Evolutionary conservation across 148 eudicot genomes (phyloP).

Genomic region (Spergularia bocconei): DNA sequence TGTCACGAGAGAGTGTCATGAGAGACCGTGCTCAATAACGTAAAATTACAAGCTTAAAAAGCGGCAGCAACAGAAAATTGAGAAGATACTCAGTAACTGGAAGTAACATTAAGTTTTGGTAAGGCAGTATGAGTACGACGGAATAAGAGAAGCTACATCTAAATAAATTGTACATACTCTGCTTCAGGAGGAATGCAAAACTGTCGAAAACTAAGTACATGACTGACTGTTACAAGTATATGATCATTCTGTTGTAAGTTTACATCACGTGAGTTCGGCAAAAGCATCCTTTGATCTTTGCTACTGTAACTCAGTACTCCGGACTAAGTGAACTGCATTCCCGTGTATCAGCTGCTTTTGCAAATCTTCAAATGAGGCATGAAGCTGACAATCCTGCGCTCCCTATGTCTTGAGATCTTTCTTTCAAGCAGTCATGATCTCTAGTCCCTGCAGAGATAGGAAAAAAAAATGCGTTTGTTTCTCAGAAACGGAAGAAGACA

Average conservation of each 20-base stretch:
- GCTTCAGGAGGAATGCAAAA: not conserved
- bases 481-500: not conserved
- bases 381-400: not conserved
- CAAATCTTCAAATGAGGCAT: not conserved
- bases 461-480: too few species aligned
- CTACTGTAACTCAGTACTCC: not conserved
- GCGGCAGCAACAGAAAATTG: too few species aligned
- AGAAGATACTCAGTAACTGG: too few species aligned
- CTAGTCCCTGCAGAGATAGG: conserved; percentile 26
- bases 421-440: not conserved
- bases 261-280: conserved; percentile 5
- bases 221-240: not conserved
- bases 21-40: too few species aligned
- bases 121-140: not conserved
- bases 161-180: conserved; percentile 10
- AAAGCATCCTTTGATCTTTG: conserved; percentile 2
- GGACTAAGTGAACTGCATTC: not conserved
- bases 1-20: too few species aligned
- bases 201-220: conserved; percentile 4
- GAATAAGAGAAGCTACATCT: not conserved
- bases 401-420: not conserved
- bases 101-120: too few species aligned
- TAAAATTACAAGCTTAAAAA: too few species aligned
- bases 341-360: not conserved
- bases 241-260: not conserved